Conservation (phyloP, 1,139 yeast genomes). For the Debaryomycetaceae sp. region DNA sequence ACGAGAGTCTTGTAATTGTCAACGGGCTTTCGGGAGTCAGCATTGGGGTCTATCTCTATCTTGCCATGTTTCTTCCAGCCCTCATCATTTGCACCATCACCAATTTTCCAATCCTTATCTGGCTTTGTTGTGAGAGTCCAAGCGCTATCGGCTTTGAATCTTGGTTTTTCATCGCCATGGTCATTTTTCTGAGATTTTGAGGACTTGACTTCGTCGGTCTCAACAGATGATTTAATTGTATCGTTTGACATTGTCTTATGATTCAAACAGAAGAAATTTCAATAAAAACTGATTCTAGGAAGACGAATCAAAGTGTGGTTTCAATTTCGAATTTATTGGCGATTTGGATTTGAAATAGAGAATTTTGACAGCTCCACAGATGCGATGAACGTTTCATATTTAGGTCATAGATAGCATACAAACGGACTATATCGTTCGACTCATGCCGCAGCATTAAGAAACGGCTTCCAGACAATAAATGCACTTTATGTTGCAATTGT, state of each 20-base stretch:
- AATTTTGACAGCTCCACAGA: not conserved
- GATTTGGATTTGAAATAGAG: not conserved
- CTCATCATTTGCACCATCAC: conserved; percentile 41
- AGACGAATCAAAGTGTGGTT: not conserved
- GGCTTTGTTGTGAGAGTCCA: conserved; percentile 21
- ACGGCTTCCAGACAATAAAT: too few relatives aligned
- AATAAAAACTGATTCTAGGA: not conserved
- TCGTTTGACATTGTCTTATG: too few relatives aligned
- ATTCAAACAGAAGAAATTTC: not conserved
- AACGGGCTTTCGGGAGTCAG: conserved; percentile 32
- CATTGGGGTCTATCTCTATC: conserved; percentile 48
- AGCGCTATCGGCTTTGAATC: conserved; percentile 13
- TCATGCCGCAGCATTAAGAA: too few relatives aligned
- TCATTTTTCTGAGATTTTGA: not conserved
- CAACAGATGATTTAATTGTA: too few relatives aligned
- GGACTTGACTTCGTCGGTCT: too few relatives aligned
- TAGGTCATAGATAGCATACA: too few relatives aligned
- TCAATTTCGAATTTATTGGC: not conserved
- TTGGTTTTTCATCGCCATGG: not conserved
- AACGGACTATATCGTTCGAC: too few relatives aligned
- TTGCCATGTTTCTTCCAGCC: conserved; percentile 40
- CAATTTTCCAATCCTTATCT: conserved; percentile 34
- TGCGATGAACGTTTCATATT: too few relatives aligned
- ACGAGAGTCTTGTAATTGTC: conserved; percentile 51
- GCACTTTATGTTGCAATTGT: too few relatives aligned